phyloP scores from a whole-genome alignment of 768 basidiomycete genomes.

The Trametes elegans region DNA sequence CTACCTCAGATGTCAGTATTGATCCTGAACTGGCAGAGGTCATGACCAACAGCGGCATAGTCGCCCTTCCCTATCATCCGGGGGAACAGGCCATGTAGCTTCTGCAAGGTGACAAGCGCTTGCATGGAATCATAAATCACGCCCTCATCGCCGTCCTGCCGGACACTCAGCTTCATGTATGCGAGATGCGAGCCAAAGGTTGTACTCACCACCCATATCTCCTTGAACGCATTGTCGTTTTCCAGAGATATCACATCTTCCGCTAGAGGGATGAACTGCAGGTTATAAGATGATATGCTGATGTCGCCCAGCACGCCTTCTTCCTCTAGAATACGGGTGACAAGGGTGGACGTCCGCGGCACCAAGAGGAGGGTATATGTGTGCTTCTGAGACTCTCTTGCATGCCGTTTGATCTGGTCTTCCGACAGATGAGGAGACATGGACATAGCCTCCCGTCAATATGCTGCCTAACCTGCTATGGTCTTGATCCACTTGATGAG shows the following conservation, averaged over 20 bases:
- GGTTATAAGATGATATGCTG: slow-evolving; percentile 79
- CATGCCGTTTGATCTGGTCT: slow-evolving; percentile 92
- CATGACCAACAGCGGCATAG: slow-evolving; percentile 60
- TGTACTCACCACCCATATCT: slow-evolving; percentile 81
- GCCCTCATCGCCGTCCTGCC: slow-evolving; percentile 90
- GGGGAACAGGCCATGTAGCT: slow-evolving; percentile 85
- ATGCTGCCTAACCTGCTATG: slow-evolving; percentile 73
- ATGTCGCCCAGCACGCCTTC: slow-evolving; percentile 98
- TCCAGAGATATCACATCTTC: slow-evolving; percentile 93
- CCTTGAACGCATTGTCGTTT: slow-evolving; percentile 79
- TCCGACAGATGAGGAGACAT: slow-evolving; percentile 30
- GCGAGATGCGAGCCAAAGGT: background rate
- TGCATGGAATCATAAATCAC: slow-evolving; percentile 86
- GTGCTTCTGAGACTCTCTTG: slow-evolving; percentile 68
- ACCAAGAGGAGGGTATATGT: slow-evolving; percentile 86
- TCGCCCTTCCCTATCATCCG: slow-evolving; percentile 94
- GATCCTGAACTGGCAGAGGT: background rate
- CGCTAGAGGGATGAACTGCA: slow-evolving; percentile 92
- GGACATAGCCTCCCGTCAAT: background rate
- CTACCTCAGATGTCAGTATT: slow-evolving; percentile 38
- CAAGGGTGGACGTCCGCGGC: slow-evolving; percentile 83
- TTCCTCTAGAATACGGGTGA: slow-evolving; percentile 85
- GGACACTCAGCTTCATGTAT: background rate
- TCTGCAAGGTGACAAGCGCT: slow-evolving; percentile 80
- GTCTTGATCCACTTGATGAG: slow-evolving; percentile 82